Evolutionary conservation across 352 stramenopile species (phyloP), one percentile per base, ranked within the genome.

Genomic region (Globisporangium middletonii): DNA sequence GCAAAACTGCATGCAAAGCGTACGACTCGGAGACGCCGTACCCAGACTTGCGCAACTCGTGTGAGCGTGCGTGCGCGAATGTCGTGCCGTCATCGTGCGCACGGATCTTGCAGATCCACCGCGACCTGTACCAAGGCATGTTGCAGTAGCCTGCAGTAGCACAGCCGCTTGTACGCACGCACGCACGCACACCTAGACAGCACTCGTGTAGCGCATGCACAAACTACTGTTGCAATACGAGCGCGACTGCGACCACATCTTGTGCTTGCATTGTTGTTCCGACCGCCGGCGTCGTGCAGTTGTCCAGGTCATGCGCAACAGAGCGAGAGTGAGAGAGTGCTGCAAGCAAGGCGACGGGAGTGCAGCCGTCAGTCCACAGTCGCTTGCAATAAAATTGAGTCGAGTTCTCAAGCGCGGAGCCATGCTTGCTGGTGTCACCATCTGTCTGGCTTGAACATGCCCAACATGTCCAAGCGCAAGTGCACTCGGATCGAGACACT

Each of bases 51-150:
- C 72, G 69, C 42, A 78, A 76, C 19, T 60, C 75, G 18, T 88
- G 78, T 41, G 75, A 82, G 46, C 66, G 71, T 18, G 75, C 75
- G 26, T 89, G 81, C 53, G 74, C 72, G 33, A 83, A 82, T 46
- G 73, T 88, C 46, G 69, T 83, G 33, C 58, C 69, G n/a, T 81
- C 77, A 7, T 78, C 81, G 13, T 88, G 81, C 57, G 57, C 67
- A 47, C 77, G 80, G 26, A 79, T 84, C 46, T 68, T 88, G 43
- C 75, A 90, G 64, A 87, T 89, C 50, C 81, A 81, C 47, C 61
- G 68, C 16, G 76, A 89, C 49, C 65, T 89, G 41, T 69, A 79
- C 57, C 53, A 54, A 45, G 69, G 67, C 38, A 65, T 61, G 7
- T 44, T 75, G 49, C 65, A 68, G 55, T 69, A 49, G 42, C 42